Percentiles rank a stretch among this genome's conserved stretches.
phyloP scores from a whole-genome alignment of 2,329 filamentous ascomycete genomes.

The Penicillium hesseltinei region DNA sequence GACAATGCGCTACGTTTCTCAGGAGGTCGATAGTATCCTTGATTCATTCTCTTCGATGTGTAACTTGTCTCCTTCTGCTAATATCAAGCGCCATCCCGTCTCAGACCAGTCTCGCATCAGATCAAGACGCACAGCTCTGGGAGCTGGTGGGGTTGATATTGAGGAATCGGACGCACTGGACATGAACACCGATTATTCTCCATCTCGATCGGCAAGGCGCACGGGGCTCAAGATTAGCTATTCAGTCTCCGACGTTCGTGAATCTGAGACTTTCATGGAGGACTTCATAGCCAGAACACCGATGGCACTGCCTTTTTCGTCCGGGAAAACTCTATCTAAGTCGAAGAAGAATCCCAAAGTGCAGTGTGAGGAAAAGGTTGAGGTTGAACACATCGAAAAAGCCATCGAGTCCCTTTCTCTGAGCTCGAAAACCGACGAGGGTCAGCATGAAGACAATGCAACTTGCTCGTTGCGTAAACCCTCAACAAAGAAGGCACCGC shows the following conservation, averaged over 20 bases:
- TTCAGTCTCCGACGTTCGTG: constrained; percentile 17
- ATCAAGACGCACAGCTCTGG: constrained; percentile 9
- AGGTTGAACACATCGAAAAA: constrained; percentile 20
- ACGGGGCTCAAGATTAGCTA: constrained; percentile 24
- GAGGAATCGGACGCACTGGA: constrained; percentile 11
- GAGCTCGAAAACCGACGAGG: constrained; percentile 3
- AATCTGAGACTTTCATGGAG: background rate
- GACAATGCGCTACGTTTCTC: constrained; percentile 1
- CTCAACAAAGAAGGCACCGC: background rate
- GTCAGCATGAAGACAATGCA: background rate
- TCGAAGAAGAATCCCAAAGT: background rate
- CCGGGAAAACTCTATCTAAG: background rate
- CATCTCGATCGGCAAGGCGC: constrained; percentile 1
- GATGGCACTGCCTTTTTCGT: background rate
- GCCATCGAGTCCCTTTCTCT: constrained; percentile 23
- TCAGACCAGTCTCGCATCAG: constrained; percentile 9
- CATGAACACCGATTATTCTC: constrained; percentile 2
- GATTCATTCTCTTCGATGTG: constrained; percentile 27
- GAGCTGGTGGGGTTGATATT: constrained; percentile 8
- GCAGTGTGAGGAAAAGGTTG: background rate
- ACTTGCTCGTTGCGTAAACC: background rate
- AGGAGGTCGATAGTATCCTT: constrained; percentile 27
- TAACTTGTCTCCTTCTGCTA: constrained; percentile 17
- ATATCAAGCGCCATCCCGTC: constrained; percentile 24
- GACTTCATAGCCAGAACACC: background rate